Percentiles rank a stretch among this genome's conserved stretches.
phyloP scores from a whole-genome alignment of 148 eudicot genomes.

The Fagopyrum esculentum region DNA sequence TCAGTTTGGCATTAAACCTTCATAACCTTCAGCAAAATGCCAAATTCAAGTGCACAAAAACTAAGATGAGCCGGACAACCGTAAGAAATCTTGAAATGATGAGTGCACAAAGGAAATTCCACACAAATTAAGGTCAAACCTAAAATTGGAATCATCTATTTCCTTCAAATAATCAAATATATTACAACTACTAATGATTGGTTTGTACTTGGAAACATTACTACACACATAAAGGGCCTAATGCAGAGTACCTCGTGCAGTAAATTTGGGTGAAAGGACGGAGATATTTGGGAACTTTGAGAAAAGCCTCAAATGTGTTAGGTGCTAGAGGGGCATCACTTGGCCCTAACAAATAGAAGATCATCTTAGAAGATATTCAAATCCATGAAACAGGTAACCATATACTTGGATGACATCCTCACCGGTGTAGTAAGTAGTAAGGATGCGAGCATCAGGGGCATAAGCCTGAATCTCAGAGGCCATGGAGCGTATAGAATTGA shows the following conservation, averaged over 20 bases:
- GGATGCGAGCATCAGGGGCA: slow-evolving; percentile 95
- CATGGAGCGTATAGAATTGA: slow-evolving; percentile 71
- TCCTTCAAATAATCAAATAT: not conserved
- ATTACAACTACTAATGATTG: not conserved
- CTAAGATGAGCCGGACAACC: not conserved
- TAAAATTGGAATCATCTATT: not conserved
- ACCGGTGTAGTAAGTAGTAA: slow-evolving; percentile 95
- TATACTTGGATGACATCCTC: slow-evolving; percentile 15
- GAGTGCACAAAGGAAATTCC: not conserved
- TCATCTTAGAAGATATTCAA: not conserved
- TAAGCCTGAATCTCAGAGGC: slow-evolving; percentile 79
- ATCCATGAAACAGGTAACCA: not conserved
- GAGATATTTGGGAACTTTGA: slow-evolving; percentile 86
- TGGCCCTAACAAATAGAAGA: slow-evolving; percentile 51
- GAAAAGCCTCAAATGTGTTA: slow-evolving; percentile 81
- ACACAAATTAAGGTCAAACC: not conserved
- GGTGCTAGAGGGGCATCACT: slow-evolving; percentile 92
- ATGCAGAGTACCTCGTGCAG: slow-evolving; percentile 75
- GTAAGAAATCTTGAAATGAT: not conserved
- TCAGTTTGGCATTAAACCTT: not conserved
- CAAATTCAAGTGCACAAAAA: not conserved
- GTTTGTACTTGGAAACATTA: not conserved
- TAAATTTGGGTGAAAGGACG: slow-evolving; percentile 96
- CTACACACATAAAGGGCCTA: not conserved
- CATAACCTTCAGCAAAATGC: not conserved